A percentile compares a stretch with the other conserved stretches of the same genome.
These are phyloP conservation scores for Globisporangium splendens DNA, from an alignment of 352 stramenopile species.

Conservation along the genomic window DNA sequence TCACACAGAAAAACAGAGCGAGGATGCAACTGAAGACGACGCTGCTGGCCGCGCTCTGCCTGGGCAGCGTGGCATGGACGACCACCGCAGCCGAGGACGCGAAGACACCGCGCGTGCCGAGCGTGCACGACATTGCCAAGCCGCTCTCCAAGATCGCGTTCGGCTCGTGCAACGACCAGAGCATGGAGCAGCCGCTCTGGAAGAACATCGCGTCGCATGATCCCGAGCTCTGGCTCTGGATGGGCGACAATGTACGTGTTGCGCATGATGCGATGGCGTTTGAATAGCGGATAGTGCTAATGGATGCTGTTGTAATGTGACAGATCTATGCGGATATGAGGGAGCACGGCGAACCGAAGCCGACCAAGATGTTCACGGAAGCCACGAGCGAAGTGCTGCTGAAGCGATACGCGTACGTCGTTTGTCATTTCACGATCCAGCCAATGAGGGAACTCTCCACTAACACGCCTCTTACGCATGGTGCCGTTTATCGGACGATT, in stretches of 20 bases:
- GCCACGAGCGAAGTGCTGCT: conserved; percentile 48
- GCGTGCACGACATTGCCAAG: conserved; percentile 40
- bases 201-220: conserved; percentile 47
- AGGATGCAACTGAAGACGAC: too few relatives aligned
- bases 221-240: conserved; percentile 82
- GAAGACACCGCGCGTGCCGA: conserved; percentile 10
- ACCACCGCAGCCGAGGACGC: too few relatives aligned
- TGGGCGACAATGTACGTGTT: conserved; percentile 77
- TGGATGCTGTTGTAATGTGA: background rate
- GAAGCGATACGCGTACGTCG: conserved; percentile 53
- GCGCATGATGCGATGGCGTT: background rate
- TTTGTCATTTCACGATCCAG: background rate
- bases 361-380: conserved; percentile 58
- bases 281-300: background rate
- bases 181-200: conserved; percentile 80
- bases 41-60: conserved; percentile 13
- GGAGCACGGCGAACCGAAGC: conserved; percentile 41
- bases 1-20: too few relatives aligned
- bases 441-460: background rate
- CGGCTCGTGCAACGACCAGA: conserved; percentile 87
- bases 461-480: conserved; percentile 5
- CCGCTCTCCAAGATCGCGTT: conserved; percentile 65
- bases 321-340: conserved; percentile 80
- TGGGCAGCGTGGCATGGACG: background rate
- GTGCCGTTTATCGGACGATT: too few relatives aligned